Base-by-base conservation (phyloP, 768 basidiomycete genomes). In the Termitomyces sp. region DNA sequence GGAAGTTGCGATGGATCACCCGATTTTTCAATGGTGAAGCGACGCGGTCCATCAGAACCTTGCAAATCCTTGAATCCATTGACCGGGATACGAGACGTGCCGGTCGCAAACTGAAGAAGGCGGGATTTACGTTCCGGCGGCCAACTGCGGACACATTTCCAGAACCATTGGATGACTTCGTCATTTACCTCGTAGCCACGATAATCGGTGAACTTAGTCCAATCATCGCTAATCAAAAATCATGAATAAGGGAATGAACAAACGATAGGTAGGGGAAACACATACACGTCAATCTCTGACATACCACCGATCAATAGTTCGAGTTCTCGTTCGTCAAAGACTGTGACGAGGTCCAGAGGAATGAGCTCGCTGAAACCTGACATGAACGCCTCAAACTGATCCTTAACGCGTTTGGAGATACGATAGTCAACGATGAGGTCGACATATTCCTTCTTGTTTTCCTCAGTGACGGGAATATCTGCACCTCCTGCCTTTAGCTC, bases 321-420 rank as follows among this genome's bases (percentile, higher is more conserved):
- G 10, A 99, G 82, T 68, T 99, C 97, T 54, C 97, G 86, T 76
- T 99, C 97, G 66, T 99, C 97, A 65, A 99, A 99, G 51, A 99
- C 97, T 59, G 95, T 98, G 74, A 99, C 86, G 35, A 99, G 80
- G 62, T 99, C 97, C 71, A 95, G 93, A 11, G 97, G 97, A 61
- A 99, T 98, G 54, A 99, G 82, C 75, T 99, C 97, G 78, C 94
- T 97, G 83, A 98, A 98, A 48, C 97, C 97, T n/a, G 90, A 91
- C 94, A 98, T 96, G 80, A 99, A 98, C 5, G 96, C 94, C 59
- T 98, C 94, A 69, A 98, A 98, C 71, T 99, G 97, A 59, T 99
- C 97, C 76, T 94, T 93, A 61, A 98, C 94, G 56, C 97, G 94
- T 70, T 88, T 89, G 59, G 91, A 91, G 73, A 99, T 98, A 68